Conservation (phyloP, 768 basidiomycete genomes). For the Boletus huronensis region DNA sequence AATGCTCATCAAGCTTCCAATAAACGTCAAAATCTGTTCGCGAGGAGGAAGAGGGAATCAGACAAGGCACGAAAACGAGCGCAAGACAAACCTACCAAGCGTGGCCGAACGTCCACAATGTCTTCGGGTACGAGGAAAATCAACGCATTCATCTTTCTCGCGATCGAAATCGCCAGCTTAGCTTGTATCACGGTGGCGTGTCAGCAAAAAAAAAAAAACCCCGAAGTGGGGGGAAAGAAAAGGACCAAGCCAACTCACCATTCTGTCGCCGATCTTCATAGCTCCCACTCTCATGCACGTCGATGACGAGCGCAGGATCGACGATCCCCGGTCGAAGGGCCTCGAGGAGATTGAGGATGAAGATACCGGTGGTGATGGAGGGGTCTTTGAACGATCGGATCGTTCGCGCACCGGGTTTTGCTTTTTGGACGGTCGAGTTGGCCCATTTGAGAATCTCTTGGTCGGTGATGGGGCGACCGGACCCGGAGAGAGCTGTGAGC, state of each 20-base stretch:
- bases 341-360: slow-evolving; percentile 91
- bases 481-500: slow-evolving; percentile 63
- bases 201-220: background rate
- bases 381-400: slow-evolving; percentile 97
- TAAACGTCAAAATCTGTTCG: slow-evolving; percentile 86
- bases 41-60: background rate
- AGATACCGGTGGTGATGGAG: slow-evolving; percentile 79
- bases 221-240: no score
- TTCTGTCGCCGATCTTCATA: slow-evolving; percentile 93
- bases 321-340: slow-evolving; percentile 92
- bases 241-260: slow-evolving; percentile 47
- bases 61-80: background rate
- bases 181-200: slow-evolving; percentile 48
- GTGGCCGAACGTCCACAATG: slow-evolving; percentile 90
- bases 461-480: slow-evolving; percentile 85
- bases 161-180: slow-evolving; percentile 96
- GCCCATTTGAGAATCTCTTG: slow-evolving; percentile 96
- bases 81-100: slow-evolving; percentile 57
- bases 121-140: slow-evolving; percentile 98
- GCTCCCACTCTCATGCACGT: slow-evolving; percentile 54
- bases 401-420: slow-evolving; percentile 51
- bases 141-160: slow-evolving; percentile 94
- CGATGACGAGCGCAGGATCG: slow-evolving; percentile 75
- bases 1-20: slow-evolving; percentile 87
- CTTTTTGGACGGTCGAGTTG: slow-evolving; percentile 79